Evolutionary conservation across 768 basidiomycete species (phyloP), one percentile per base, ranked within the genome.

Genomic region (Mycena filopes): DNA sequence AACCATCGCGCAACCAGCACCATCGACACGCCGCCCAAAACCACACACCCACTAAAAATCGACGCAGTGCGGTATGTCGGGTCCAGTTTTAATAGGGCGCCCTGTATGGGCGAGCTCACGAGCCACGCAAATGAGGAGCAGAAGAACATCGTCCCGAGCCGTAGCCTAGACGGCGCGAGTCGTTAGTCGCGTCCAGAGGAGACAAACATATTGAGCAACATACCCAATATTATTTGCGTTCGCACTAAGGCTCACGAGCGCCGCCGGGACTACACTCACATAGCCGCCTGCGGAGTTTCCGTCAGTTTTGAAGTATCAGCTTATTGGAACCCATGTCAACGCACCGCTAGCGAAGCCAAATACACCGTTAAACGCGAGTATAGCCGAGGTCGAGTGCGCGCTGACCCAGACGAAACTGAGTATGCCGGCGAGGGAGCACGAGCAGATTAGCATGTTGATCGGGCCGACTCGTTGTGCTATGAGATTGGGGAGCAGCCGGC

Each of bases 61-160:
- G 63, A 60, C 26, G 54, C 41, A 5, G 70, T 54, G 67, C 61
- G 66, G 38, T 65, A 71, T 12, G 57, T 51, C 48, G 57, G 60
- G 16, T 54, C 26, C 21, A 56, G 23, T 0, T 59, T 40, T 23
- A 71, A 66, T 9, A 71, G 49, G 23, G 67, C 70, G 12, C 70
- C 70, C 46, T 71, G 70, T 15, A 71, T 57, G 23, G 69, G 69
- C 28, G 69, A 54, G 40, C 69, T 60, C 33, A 59, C 69, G 12
- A 70, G 69, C 69, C 69, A 70, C 55, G 63, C 67, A 43, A 70
- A 70, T 15, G 66, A 64, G 11, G 69, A 56, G 26, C 48, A 50
- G 59, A 67, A 70, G 38, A 67, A 67, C 40, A 60, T 51, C 69
- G 67, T 70, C 28, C 69, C 69, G 26, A 70, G 62, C 2, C 62